Percentiles rank a stretch among this genome's conserved stretches.
These are phyloP conservation scores for Umbelopsis sp. DNA, from an alignment of 192 early-diverging fungal species.

Conservation along the genomic window DNA sequence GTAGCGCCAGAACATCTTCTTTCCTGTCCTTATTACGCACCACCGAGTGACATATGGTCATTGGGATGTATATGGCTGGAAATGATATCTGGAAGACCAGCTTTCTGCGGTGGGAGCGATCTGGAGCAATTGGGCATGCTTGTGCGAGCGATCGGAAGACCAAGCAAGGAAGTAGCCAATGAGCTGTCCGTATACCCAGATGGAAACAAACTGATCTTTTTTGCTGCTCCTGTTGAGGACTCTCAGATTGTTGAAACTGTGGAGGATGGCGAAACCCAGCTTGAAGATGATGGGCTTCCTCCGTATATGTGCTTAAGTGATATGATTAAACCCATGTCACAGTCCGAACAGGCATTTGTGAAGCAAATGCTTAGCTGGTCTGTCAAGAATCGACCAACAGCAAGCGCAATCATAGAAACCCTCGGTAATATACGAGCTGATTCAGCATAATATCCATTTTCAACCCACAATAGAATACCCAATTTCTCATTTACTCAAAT, in stretches of 20 bases:
- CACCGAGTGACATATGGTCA: constrained; percentile 63
- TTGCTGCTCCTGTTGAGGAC: constrained; percentile 8
- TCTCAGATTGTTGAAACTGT: neutral
- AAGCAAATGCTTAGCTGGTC: constrained; percentile 19
- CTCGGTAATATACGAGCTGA: neutral
- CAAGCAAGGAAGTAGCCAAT: constrained; percentile 21
- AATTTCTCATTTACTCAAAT: no score
- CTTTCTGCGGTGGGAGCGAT: constrained; percentile 61
- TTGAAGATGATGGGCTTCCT: neutral
- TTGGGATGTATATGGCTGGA: constrained; percentile 95
- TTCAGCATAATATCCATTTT: neutral
- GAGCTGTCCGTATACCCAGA: constrained; percentile 14
- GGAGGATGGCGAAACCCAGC: constrained; percentile 12
- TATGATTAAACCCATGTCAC: constrained; percentile 4
- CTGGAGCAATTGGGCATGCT: constrained; percentile 52
- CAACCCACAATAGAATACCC: neutral
- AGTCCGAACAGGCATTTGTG: neutral
- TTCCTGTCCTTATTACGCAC: constrained; percentile 42
- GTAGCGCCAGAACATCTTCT: constrained; percentile 53
- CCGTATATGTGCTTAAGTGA: constrained; percentile 10
- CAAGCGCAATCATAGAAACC: neutral
- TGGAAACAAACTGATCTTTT: constrained; percentile 15
- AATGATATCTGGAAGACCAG: constrained; percentile 89
- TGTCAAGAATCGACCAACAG: constrained; percentile 5
- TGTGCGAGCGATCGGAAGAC: constrained; percentile 46